Evolutionary conservation across 768 basidiomycete genomes (phyloP), one percentile per base, ranked within the genome.

Genomic region (Peribolospora kevripleyi): DNA sequence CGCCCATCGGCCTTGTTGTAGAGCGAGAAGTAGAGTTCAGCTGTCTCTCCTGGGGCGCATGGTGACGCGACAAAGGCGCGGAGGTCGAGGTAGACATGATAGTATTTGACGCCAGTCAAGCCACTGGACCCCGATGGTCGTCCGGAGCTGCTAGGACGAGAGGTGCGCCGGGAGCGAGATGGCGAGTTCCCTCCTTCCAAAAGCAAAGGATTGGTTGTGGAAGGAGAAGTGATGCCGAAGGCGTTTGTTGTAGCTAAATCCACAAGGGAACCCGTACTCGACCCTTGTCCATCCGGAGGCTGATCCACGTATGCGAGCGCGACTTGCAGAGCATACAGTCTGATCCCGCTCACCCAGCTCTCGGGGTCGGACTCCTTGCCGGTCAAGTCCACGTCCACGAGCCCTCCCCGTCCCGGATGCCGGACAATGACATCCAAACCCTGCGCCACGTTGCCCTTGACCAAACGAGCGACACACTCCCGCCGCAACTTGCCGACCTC

Each of bases 371-470:
- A 10, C 2, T 79, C 71, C 54, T 83, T 82, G 51, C 81, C 81
- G 61, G 87, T 83, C 13, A 82, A 77, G 61, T 91, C 87, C n/a
- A 87, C 82, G 3, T 80, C 81, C 42, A 88, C 84, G 36, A 97
- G 73, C 4, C 78, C 81, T 39, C 91, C 91, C 75, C 82, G 85
- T 2, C 76, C 79, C 39, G 90, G 84, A 70, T 95, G 87, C 25
- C 91, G 76, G n/a, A 97, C 90, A 61, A 97, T 88, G 58, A 97
- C 79, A 62, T 95, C 91, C 50, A 95, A 69, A 6, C 82, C 84
- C 65, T 97, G 91, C 3, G 82, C 79, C 55, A 95, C 74, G 65
- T 97, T 97, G 41, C 86, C 86, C 50, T 75, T 76, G 47, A 91
- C 88, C 5, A 97, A 76, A 55, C 83, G 74, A 11, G 76, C 76